Conservation (phyloP, 495 filamentous ascomycete species). For the Hyaloscypha bicolor region DNA sequence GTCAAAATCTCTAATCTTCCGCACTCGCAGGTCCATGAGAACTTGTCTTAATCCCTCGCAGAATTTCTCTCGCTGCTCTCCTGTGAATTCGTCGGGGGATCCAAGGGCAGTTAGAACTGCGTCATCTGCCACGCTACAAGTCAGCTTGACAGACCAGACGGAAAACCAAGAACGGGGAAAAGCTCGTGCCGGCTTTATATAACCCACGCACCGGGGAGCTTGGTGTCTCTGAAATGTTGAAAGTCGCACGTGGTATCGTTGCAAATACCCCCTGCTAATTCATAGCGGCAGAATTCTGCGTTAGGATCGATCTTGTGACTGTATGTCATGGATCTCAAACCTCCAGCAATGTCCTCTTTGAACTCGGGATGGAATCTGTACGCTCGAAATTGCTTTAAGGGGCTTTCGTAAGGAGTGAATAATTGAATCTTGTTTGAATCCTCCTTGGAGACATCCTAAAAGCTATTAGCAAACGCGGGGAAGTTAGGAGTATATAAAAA, state of each 20-base stretch:
- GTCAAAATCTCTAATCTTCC: conserved; percentile 78
- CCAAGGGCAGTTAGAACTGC: conserved; percentile 84
- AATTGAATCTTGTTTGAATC: conserved; percentile 17
- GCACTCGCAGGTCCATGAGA: conserved; percentile 72
- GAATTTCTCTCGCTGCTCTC: conserved; percentile 72
- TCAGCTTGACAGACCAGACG: conserved; percentile 57
- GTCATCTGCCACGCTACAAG: conserved; percentile 71
- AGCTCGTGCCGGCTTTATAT: conserved; percentile 21
- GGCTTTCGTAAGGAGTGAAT: conserved; percentile 80
- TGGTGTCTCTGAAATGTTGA: conserved; percentile 83
- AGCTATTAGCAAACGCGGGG: conserved; percentile 20
- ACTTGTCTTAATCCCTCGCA: conserved; percentile 73
- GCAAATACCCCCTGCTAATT: conserved; percentile 73
- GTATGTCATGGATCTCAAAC: conserved; percentile 88
- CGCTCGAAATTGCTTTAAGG: conserved; percentile 77
- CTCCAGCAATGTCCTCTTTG: conserved; percentile 65
- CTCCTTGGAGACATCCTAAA: conserved; percentile 12
- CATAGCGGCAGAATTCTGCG: conserved; percentile 72
- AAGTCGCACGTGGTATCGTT: conserved; percentile 67
- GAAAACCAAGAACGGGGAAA: conserved; percentile 35
- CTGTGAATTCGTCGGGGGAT: conserved; percentile 67
- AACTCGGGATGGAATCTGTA: conserved; percentile 88
- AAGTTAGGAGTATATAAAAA: conserved; percentile 23
- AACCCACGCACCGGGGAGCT: conserved; percentile 74
- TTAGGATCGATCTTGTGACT: conserved; percentile 81